These are phyloP conservation scores for Clarkia xantiana DNA, from an alignment of 345 rosid genomes.

Conservation along the genomic window DNA sequence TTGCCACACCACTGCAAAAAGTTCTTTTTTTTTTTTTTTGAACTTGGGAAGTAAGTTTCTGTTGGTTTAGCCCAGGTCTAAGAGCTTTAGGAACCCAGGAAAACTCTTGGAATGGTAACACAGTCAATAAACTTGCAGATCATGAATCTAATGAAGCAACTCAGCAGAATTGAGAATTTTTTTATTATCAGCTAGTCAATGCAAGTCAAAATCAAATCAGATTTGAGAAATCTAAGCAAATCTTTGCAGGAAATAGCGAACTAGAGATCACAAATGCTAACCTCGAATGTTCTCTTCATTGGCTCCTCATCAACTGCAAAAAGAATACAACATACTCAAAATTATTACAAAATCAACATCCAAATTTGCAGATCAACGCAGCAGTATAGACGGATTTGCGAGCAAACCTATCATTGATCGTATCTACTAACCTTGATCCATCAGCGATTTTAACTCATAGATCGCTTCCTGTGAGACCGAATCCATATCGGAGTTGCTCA, in stretches of 20 bases:
- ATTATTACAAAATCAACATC: neutral
- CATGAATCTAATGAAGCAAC: no score
- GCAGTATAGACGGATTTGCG: neutral
- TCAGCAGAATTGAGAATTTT: no score
- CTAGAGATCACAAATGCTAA: conserved; percentile 11
- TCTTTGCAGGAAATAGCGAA: no score
- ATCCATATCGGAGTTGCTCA: conserved; percentile 18
- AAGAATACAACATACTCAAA: neutral
- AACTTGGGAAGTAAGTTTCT: no score
- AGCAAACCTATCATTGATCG: neutral
- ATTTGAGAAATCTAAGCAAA: no score
- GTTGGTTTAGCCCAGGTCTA: no score
- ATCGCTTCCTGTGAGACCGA: conserved; percentile 34
- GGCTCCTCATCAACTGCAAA: conserved; percentile 43
- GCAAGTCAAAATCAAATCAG: no score
- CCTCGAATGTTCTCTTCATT: conserved; percentile 43
- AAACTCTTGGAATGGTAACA: no score
- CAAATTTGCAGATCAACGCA: neutral
- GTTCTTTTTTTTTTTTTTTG: no score
- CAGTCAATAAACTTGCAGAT: neutral
- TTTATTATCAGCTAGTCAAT: no score
- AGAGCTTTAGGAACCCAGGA: neutral
- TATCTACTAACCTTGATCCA: conserved; percentile 9
- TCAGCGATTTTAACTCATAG: conserved; percentile 26
- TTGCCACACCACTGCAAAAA: no score